Evolutionary conservation across 1,284 basidiomycete genomes (phyloP), one percentile per base, ranked within the genome.

Genomic region (Apiotrichum domesticum): DNA sequence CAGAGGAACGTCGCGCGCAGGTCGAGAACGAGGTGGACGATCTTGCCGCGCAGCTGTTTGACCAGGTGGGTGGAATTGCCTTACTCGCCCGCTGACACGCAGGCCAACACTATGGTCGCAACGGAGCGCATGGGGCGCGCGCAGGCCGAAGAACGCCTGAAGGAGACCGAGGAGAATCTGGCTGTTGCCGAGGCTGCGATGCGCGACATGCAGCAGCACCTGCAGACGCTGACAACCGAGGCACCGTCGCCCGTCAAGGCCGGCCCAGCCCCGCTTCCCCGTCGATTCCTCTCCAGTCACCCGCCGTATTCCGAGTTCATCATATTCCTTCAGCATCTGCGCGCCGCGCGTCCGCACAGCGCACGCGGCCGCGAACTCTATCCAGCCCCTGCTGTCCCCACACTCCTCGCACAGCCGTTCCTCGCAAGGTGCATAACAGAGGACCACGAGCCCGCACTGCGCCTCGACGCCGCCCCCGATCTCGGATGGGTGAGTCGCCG

Each of bases 11-110:
- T 14, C 84, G 88, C 45, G 80, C 78, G 29, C 77, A 77, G 59
- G 87, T 87, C 54, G 94, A 96, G 65, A 88, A 91, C 76, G 90
- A 94, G 61, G 79, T 98, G 46, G 94, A 97, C 73, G 91, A 97
- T 74, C 84, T 98, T 56, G 92, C 91, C 55, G 91, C 93, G 3
- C 85, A 81, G 55, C 76, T 95, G 15, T 95, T 95, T 68, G 83
- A 84, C 61, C 88, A 77, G 68, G 76, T 75, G 53, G 63, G 74
- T 8, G 21, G 21, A 21, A 21, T 21, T 21, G 21, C 21, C 21
- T 21, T 21, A 21, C 21, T 21, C 21, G 21, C 10, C 21, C 40
- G 21, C 32, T 29, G 21, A 34, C 32, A 57, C 40, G 6, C 59
- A 92, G 74, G 90, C 90, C 2, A 94, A 95, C 71, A 86, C 81